phyloP scores from a whole-genome alignment of 2,329 filamentous ascomycete genomes.

The Raffaelea albimanens region DNA sequence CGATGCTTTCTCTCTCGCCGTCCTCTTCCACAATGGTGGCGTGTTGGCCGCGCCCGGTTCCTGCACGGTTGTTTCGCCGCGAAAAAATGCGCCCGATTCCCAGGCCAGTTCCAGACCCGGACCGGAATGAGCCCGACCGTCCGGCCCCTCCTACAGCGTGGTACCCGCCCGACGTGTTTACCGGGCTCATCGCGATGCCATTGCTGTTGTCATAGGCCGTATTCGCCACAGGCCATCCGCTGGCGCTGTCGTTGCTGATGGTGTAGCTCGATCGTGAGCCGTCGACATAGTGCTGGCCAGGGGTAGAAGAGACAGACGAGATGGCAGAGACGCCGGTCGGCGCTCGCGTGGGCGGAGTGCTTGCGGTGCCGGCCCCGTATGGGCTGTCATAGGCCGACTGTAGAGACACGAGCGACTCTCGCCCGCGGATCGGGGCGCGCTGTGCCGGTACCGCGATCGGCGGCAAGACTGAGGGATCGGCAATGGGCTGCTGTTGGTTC shows the following conservation, averaged over 20 bases:
- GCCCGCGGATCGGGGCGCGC: slow-evolving; percentile 15
- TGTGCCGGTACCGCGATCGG: not conserved
- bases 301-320: not conserved
- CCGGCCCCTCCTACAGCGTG: not conserved
- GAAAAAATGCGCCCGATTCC: slow-evolving; percentile 7
- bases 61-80: slow-evolving; percentile 2
- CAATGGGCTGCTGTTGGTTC: not conserved
- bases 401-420: slow-evolving; percentile 30
- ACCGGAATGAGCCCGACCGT: not conserved
- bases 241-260: not conserved
- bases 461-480: too few relatives aligned
- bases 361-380: slow-evolving; percentile 5
- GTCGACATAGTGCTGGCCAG: not conserved
- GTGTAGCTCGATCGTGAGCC: not conserved
- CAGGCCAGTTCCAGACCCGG: not conserved
- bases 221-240: not conserved
- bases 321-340: not conserved
- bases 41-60: slow-evolving; percentile 12
- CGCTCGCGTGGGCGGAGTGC: not conserved
- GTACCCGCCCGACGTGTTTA: not conserved
- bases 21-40: slow-evolving; percentile 26
- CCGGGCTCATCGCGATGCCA: not conserved
- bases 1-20: slow-evolving; percentile 16
- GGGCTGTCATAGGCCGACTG: slow-evolving; percentile 17
- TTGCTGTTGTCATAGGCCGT: not conserved